A percentile compares a stretch with the other conserved stretches of the same genome.
Evolutionary conservation across 2,329 filamentous ascomycete genomes (phyloP).

Genomic region (Zymoseptoria passerinii): DNA sequence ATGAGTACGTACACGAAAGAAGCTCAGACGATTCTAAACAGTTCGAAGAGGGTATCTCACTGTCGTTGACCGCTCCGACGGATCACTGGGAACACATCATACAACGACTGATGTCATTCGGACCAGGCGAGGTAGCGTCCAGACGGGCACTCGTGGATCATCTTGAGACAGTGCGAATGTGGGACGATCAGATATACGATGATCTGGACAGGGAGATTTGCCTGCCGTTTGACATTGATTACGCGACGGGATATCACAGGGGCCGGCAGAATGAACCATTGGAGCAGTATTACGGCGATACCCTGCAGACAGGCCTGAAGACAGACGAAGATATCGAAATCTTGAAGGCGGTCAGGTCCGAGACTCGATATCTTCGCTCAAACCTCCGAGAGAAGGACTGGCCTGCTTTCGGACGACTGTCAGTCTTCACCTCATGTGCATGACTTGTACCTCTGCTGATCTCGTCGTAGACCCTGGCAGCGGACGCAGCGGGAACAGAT

Average conservation of each 20-base stretch:
- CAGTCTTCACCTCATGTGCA: neutral
- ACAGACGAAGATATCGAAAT: neutral
- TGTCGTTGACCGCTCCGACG: too few species aligned
- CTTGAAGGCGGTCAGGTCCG: neutral
- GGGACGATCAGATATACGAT: neutral
- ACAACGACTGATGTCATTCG: too few species aligned
- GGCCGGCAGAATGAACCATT: too few species aligned
- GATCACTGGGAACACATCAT: too few species aligned
- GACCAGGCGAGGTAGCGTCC: neutral
- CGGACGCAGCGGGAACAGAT: slow-evolving; percentile 16
- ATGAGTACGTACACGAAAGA: neutral
- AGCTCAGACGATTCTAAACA: neutral
- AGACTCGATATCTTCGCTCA: neutral
- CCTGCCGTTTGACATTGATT: neutral
- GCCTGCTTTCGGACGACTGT: neutral
- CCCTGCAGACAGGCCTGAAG: neutral
- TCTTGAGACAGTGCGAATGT: neutral
- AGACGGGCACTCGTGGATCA: neutral
- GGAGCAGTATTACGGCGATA: neutral
- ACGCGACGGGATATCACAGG: neutral
- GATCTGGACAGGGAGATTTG: neutral
- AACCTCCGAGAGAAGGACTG: neutral
- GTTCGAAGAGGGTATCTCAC: too few species aligned
- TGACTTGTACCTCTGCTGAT: neutral
- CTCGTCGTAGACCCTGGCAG: slow-evolving; percentile 1